A percentile compares a stretch with the other conserved stretches of the same genome.
Evolutionary conservation across 2,329 filamentous ascomycete species (phyloP).

Genomic region (Gremmenia infestans): DNA sequence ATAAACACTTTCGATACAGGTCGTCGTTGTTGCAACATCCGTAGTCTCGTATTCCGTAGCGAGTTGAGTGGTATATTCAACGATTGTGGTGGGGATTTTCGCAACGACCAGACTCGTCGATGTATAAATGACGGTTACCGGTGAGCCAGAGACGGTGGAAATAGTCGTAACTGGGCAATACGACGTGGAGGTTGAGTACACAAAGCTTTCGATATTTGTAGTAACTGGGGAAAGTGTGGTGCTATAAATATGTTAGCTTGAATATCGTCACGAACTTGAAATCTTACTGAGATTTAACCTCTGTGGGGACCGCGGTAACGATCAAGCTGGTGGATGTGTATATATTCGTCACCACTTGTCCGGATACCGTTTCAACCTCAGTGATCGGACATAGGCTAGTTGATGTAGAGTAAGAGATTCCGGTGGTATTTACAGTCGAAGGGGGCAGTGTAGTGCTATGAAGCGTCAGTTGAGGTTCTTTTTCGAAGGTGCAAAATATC

Average conservation of each 20-base stretch:
- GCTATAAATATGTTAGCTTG: neutral
- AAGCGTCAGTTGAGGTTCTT: neutral
- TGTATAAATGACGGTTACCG: conserved; percentile 31
- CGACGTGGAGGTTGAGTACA: conserved; percentile 34
- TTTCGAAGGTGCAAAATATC: too few relatives aligned
- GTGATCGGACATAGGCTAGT: neutral
- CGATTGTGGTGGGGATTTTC: conserved; percentile 23
- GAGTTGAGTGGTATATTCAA: conserved; percentile 33
- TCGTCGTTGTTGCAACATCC: conserved; percentile 36
- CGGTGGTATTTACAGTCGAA: neutral
- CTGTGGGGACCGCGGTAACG: too few relatives aligned
- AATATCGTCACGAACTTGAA: too few relatives aligned
- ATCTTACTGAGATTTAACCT: too few relatives aligned
- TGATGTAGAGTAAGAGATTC: neutral
- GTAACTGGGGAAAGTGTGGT: conserved; percentile 8
- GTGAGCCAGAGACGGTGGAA: conserved; percentile 39
- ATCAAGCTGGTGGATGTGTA: too few relatives aligned
- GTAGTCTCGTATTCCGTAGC: conserved; percentile 30
- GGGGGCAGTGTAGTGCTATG: neutral
- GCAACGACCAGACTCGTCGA: conserved; percentile 23
- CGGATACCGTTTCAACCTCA: neutral
- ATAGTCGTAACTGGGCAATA: conserved; percentile 43
- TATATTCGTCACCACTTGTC: too few relatives aligned
- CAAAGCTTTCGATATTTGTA: conserved; percentile 28
- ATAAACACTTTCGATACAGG: conserved; percentile 34